Evolutionary conservation across 176 grass and related monocot species (phyloP), one percentile per base, ranked within the genome.

Genomic region (Triticum timopheevii): DNA sequence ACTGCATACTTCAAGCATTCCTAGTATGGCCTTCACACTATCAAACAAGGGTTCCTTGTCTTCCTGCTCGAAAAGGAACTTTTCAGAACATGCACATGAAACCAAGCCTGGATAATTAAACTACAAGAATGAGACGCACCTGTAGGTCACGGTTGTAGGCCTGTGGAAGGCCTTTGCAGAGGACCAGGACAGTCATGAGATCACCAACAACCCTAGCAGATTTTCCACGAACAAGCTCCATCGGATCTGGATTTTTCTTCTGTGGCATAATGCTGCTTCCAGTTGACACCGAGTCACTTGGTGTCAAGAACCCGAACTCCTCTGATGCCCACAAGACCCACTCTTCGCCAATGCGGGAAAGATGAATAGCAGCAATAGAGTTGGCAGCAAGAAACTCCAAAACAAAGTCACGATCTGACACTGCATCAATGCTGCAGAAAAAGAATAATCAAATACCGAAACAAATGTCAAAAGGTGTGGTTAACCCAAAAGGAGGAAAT

Each of bases 281-380:
- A 25, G 92, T 89, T 77, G 94, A 88, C 24, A 96, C 88, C 25
- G 82, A 86, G 74, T 98, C 97, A 73, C 92, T 96, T 24, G 97
- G 88, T 39, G 83, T 89, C 73, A 98, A 80, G 66, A 98, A 98
- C 1, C 97, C 94, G 25, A 98, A 98, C 73, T 98, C 97, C 78
- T 98, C 97, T n/a, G 97, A 98, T 64, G 97, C 92, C 97, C 97
- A 98, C 10, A 98, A 74, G 50, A 98, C 97, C 97, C 97, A 98
- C 83, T 98, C 97, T 84, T 98, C 97, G 74, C 94, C 97, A 58
- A 98, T 95, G 76, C 97, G 94, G 3, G 97, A 98, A 75, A 98
- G 92, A 87, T 98, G 97, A 79, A 98, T 83, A 54, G 97, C 94
- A 16, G 74, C 63, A 38, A 98, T 98, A 4, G 97, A 95, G 82